These are phyloP conservation scores for Polyplosphaeria fusca DNA, from an alignment of 495 filamentous ascomycete genomes.

Conservation along the genomic window DNA sequence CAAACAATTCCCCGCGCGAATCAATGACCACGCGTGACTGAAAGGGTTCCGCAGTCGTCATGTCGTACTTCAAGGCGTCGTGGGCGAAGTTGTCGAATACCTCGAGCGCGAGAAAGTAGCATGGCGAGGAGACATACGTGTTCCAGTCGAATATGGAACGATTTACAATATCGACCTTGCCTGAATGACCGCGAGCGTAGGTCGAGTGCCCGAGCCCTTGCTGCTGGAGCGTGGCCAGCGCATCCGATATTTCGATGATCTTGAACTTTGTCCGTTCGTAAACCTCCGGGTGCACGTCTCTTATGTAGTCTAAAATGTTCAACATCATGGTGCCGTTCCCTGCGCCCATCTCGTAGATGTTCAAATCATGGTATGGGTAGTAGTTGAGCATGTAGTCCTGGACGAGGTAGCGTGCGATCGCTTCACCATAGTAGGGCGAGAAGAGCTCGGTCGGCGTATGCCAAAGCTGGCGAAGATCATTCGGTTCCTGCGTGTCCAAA, in stretches of 20 bases:
- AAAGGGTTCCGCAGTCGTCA: conserved; percentile 66
- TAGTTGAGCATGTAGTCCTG: conserved; percentile 92
- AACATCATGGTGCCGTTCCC: conserved; percentile 97
- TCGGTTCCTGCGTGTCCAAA: conserved; percentile 65
- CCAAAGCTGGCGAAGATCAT: conserved; percentile 88
- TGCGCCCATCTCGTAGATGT: conserved; percentile 98
- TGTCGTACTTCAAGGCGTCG: conserved; percentile 86
- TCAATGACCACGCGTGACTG: conserved; percentile 89
- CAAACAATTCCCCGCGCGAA: conserved; percentile 80
- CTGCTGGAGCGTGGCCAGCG: conserved; percentile 73
- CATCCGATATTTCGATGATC: conserved; percentile 88
- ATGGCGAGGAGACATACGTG: conserved; percentile 76
- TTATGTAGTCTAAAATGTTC: conserved; percentile 96
- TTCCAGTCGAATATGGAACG: conserved; percentile 93
- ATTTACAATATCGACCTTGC: conserved; percentile 91
- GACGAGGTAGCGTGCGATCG: conserved; percentile 89
- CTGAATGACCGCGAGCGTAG: conserved; percentile 66
- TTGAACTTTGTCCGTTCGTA: conserved; percentile 92
- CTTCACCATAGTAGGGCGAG: conserved; percentile 92
- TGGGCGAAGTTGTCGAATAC: conserved; percentile 99
- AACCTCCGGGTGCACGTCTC: conserved; percentile 80
- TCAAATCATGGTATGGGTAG: conserved; percentile 93
- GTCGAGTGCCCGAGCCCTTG: conserved; percentile 63
- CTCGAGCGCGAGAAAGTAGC: conserved; percentile 98
- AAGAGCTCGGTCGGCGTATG: conserved; percentile 98